Percentiles rank a stretch among this genome's conserved stretches.
These are phyloP conservation scores for Arthroderma sp. DNA, from an alignment of 2,329 filamentous ascomycete species.

Conservation along the genomic window DNA sequence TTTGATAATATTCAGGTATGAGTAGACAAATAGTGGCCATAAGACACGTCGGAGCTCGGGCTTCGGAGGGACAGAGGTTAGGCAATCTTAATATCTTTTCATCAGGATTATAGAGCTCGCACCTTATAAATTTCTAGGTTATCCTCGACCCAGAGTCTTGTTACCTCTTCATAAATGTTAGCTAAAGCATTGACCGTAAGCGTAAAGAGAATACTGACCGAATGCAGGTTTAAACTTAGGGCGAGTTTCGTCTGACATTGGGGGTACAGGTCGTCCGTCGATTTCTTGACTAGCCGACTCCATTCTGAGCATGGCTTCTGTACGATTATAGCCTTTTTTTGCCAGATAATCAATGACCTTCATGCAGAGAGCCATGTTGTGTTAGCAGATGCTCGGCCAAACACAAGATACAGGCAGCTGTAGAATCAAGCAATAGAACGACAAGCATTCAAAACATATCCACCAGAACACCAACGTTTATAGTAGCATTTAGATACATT, in stretches of 20 bases:
- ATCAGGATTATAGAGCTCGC: slow-evolving; percentile 11
- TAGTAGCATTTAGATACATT: too few relatives aligned
- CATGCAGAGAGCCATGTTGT: background rate
- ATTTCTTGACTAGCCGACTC: slow-evolving; percentile 75
- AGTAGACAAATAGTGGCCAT: slow-evolving; percentile 93
- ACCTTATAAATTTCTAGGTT: slow-evolving; percentile 91
- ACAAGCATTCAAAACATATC: too few relatives aligned
- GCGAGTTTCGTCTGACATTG: slow-evolving; percentile 56
- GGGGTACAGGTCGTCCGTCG: slow-evolving; percentile 62
- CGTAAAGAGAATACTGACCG: slow-evolving; percentile 22
- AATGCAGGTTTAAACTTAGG: slow-evolving; percentile 68
- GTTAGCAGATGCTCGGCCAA: too few relatives aligned
- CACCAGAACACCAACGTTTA: too few relatives aligned
- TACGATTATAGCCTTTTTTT: slow-evolving; percentile 87
- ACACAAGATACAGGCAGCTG: too few relatives aligned
- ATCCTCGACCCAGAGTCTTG: slow-evolving; percentile 77
- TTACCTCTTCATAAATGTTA: slow-evolving; percentile 34
- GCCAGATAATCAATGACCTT: slow-evolving; percentile 87
- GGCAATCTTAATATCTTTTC: background rate
- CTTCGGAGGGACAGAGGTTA: slow-evolving; percentile 27
- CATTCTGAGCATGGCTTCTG: slow-evolving; percentile 81
- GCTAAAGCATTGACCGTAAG: background rate
- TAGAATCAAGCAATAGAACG: too few relatives aligned
- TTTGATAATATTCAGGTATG: slow-evolving; percentile 65
- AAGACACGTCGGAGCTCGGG: slow-evolving; percentile 77